Base-by-base conservation (phyloP, 148 eudicot genomes). In the Camellia japonica region DNA sequence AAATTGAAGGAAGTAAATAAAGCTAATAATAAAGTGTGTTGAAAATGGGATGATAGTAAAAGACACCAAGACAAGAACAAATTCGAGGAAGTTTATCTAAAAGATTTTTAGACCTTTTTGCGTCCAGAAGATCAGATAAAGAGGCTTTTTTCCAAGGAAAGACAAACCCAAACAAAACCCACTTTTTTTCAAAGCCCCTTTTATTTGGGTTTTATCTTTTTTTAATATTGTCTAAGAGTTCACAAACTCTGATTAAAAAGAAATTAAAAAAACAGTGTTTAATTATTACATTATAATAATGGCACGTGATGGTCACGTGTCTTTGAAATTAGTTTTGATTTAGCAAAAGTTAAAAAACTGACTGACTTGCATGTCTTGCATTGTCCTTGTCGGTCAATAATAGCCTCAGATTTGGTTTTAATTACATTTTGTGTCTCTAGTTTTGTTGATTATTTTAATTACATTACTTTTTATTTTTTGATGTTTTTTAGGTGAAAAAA, bases 111-210 rank as follows among this genome's bases (percentile, higher is more conserved):
- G n/a, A 64, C 47, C 47, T 76, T 76, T 46, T 66, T 78, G 69
- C 74, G 68, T 64, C 66, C 82, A 78, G 81, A 83, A 80, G 77
- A 71, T 83, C 79, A 71, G 51, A 79, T 52, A 13, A 30, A 30
- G 1, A 20, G 46, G 44, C 19, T 44, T 66, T 69, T 78, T 41
- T 18, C 20, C 23, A 19, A 41, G 16, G 59, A 6, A 11, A 10
- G 3, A 23, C 59, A 78, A 42, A 75, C 55, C 51, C 52, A 67
- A 81, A 65, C 81, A 75, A 81, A 71, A 49, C 46, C 68, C 49
- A 70, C 76, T 68, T 68, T 19, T 55, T 11, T 61, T 73, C 49
- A 18, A 52, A 0, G 2, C 71, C 78, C 78, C 68, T 68, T 38
- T 79, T 30, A 30, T 30, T 76, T n/a, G 4, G 55, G 60, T 30